These are phyloP conservation scores for Ophiocordyceps australis DNA, from an alignment of 2,329 filamentous ascomycete species.

Conservation along the genomic window DNA sequence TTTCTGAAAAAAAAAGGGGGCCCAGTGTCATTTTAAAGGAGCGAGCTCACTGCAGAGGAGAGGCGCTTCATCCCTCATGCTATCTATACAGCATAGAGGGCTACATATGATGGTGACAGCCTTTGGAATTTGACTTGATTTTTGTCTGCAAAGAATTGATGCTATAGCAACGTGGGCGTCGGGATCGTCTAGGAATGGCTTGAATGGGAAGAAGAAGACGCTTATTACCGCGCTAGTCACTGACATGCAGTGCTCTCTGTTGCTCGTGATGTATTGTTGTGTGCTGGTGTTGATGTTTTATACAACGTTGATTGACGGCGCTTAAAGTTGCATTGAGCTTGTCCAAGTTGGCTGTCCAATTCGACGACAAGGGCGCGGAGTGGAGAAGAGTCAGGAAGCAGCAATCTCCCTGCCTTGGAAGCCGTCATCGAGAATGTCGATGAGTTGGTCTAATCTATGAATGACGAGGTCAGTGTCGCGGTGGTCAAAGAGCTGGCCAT, in stretches of 20 bases:
- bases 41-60: slow-evolving; percentile 1
- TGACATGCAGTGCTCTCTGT: too few relatives aligned
- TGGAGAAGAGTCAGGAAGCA: not conserved
- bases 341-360: not conserved
- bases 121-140: too few relatives aligned
- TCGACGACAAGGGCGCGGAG: too few relatives aligned
- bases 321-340: too few relatives aligned
- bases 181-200: slow-evolving; percentile 6
- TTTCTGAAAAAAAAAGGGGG: too few relatives aligned
- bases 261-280: too few relatives aligned
- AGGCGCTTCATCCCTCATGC: not conserved
- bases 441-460: slow-evolving; percentile 53
- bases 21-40: not conserved
- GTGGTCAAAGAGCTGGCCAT: slow-evolving; percentile 49
- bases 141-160: too few relatives aligned
- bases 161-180: slow-evolving; percentile 6
- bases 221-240: too few relatives aligned
- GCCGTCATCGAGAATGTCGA: slow-evolving; percentile 56
- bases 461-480: slow-evolving; percentile 65
- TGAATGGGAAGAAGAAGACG: slow-evolving; percentile 7
- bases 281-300: too few relatives aligned
- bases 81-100: too few relatives aligned
- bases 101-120: slow-evolving; percentile 3
- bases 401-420: slow-evolving; percentile 35
- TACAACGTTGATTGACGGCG: too few relatives aligned